These are phyloP conservation scores for Alternaria triticimaculans DNA, from an alignment of 2,329 filamentous ascomycete species.

Conservation along the genomic window DNA sequence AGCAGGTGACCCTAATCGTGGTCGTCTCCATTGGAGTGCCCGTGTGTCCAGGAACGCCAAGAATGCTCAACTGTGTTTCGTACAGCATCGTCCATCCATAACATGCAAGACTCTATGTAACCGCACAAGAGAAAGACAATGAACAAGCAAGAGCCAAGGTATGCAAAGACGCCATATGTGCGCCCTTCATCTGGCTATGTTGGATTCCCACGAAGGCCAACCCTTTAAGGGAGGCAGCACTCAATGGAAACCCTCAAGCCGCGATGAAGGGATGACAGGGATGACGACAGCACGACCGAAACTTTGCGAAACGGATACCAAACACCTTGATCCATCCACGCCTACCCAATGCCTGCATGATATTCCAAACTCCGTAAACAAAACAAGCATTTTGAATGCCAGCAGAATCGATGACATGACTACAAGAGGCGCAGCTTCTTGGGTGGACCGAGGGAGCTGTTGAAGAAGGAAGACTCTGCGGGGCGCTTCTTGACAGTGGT, in stretches of 20 bases:
- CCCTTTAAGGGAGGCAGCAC: slow-evolving; percentile 23
- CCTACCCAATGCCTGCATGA: slow-evolving; percentile 1
- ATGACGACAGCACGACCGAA: not conserved
- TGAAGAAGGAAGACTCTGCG: slow-evolving; percentile 22
- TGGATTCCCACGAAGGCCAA: slow-evolving; percentile 26
- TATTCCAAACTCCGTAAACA: slow-evolving; percentile 6
- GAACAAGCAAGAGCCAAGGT: not conserved
- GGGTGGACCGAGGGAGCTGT: slow-evolving; percentile 29
- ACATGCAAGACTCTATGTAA: not conserved
- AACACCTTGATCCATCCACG: not conserved
- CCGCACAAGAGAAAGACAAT: not conserved
- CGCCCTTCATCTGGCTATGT: slow-evolving; percentile 24
- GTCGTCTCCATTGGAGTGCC: not conserved
- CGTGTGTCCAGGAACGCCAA: slow-evolving; percentile 1
- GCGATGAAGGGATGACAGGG: slow-evolving; percentile 8
- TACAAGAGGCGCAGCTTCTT: slow-evolving; percentile 37
- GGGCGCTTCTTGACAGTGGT: slow-evolving; percentile 32
- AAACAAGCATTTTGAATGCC: not conserved
- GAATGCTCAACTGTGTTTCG: slow-evolving; percentile 4
- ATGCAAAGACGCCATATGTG: slow-evolving; percentile 1
- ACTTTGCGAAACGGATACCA: not conserved
- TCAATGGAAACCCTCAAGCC: slow-evolving; percentile 25
- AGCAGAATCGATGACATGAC: not conserved
- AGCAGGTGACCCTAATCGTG: not conserved
- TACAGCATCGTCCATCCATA: slow-evolving; percentile 10